Evolutionary conservation across 2,329 filamentous ascomycete genomes (phyloP), one percentile per base, ranked within the genome.

Genomic region (Sclerotinia spermophila): DNA sequence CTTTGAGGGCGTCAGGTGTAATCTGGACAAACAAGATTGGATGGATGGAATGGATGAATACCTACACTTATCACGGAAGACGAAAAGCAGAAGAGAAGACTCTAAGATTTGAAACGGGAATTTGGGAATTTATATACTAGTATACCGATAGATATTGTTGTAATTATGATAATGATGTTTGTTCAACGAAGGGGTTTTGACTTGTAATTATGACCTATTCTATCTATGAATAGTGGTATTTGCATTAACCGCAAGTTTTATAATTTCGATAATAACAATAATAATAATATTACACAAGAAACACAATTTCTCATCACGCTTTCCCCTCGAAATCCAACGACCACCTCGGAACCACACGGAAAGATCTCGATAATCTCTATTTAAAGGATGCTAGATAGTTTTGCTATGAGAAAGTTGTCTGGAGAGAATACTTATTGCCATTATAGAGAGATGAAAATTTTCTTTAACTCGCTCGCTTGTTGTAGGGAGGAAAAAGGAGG

Each of bases 141-240:
- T 40, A 65, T 53, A 65, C n/a, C 11, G 33, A 65, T 38, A 53
- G n/a, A 61, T 11, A 67, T 44, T 60, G 45, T 67, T 59, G 27
- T 56, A 67, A 62, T 69, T 44, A 68, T 33, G 66, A 60, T 68
- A 60, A 56, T 68, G 66, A 68, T 30, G 38, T 51, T 51, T 51
- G 13, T 64, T 51, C 24, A 35, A 10, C 11, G 21, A 3, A 11
- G 2, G 7, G 35, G 13, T 7, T n/a, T 15, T 17, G n/a, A 5
- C 30, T 48, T 24, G 24, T 2, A 38, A 15, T 38, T 35, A 5
- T 10, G 19, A 27, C 15, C n/a, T 10, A 6, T 5, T 53, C 11
- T 11, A 7, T 53, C 11, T 11, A 7, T 53, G 48, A 15, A 51
- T 3, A 15, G 13, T 51, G n/a, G 13, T 3, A n/a, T 51, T 27